These are phyloP conservation scores for Odontarrhena argentea DNA, from an alignment of 345 rosid genomes.

Conservation along the genomic window DNA sequence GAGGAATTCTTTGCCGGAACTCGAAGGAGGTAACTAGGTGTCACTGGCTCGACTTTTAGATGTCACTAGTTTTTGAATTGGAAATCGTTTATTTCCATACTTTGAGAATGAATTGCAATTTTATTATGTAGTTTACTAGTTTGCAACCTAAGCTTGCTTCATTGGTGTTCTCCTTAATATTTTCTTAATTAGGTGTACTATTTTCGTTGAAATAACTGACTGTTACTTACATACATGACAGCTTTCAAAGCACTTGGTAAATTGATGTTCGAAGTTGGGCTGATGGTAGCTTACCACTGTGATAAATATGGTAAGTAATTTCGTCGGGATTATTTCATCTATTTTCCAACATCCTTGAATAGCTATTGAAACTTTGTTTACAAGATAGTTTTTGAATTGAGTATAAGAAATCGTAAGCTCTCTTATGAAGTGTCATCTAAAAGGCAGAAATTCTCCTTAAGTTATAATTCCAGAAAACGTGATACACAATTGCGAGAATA, in stretches of 20 bases:
- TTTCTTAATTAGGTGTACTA: constrained; percentile 8
- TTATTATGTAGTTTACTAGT: background rate
- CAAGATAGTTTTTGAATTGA: constrained; percentile 2
- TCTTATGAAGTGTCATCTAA: background rate
- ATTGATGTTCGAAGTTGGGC: constrained; percentile 76
- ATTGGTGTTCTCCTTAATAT: background rate
- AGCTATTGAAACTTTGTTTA: background rate
- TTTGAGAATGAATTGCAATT: constrained; percentile 7
- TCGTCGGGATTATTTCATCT: background rate
- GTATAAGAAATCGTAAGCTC: background rate
- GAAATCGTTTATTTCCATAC: background rate
- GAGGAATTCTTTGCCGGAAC: constrained; percentile 64
- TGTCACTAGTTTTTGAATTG: constrained; percentile 5
- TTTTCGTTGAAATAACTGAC: constrained; percentile 9
- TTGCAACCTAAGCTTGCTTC: constrained; percentile 2
- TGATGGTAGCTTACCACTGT: constrained; percentile 85
- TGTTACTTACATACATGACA: constrained; percentile 36
- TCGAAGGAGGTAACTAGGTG: constrained; percentile 67
- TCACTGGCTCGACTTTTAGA: constrained; percentile 22
- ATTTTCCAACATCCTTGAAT: background rate
- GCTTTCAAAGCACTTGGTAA: constrained; percentile 92
- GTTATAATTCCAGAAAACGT: background rate
- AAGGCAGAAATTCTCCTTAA: background rate
- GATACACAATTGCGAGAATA: background rate
- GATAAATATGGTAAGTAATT: constrained; percentile 68